Evolutionary conservation across 2,329 filamentous ascomycete genomes (phyloP), one percentile per base, ranked within the genome.

Genomic region (Fusarium praegraminearum): DNA sequence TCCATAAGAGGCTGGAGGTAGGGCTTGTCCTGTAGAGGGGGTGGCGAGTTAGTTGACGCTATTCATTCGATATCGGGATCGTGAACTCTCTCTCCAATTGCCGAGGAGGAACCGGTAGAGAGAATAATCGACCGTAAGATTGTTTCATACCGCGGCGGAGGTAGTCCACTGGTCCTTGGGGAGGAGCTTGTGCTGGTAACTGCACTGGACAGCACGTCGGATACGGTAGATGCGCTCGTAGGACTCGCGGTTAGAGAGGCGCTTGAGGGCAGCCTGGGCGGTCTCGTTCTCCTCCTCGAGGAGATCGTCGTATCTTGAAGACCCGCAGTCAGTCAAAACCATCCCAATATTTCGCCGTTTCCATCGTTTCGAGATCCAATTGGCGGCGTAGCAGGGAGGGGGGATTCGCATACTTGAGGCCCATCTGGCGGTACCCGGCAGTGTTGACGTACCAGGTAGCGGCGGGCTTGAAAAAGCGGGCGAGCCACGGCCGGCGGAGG

Each of bases 151-250:
- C 74, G 86, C 83, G 76, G 86, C 82, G 73, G 83, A 74, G 81
- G 86, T 88, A 74, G 85, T 88, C 87, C 87, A 89, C 78, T 89
- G 80, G 35, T 83, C 78, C 83, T 86, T 86, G 79, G 89, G 87
- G 58, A 91, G 84, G 67, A 90, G 82, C 83, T 89, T 89, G 81
- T 90, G 89, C 76, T 85, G 80, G 78, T 88, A 81, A 76, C 85
- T 88, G 81, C 83, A 85, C 84, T 99, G 96, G 84, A 97, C 90
- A 77, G 96, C 95, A 83, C 96, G 91, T 85, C 96, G 93, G 83
- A 99, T 89, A 79, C 96, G 94, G 91, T 94, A 99, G 81, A 98
- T 90, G 81, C 96, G 95, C 86, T 99, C 96, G 85, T 98, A 98
- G 77, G 91, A 88, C 80, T 96, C 93, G 86, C 97, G 93, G 77